Evolutionary conservation across 768 basidiomycete genomes (phyloP).

Genomic region (Inosperma sp.): DNA sequence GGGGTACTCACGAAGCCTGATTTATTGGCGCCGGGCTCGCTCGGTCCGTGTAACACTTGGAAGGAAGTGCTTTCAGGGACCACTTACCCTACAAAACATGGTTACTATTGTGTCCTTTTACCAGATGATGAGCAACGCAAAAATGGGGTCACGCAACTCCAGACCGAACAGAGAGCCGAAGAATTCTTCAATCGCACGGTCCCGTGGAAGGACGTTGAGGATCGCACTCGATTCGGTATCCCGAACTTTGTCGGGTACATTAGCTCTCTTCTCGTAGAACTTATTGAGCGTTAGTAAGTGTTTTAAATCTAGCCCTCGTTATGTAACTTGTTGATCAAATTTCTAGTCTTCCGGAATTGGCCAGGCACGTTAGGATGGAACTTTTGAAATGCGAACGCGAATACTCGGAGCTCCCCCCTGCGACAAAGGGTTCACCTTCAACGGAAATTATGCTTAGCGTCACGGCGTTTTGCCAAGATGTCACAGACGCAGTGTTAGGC

Average conservation of each 20-base stretch:
- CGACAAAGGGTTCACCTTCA: conserved; percentile 35
- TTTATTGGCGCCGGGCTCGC: conserved; percentile 40
- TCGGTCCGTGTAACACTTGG: conserved; percentile 41
- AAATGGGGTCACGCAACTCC: conserved; percentile 30
- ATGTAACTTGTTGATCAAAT: neutral
- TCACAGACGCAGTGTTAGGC: conserved; percentile 27
- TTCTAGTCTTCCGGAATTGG: conserved; percentile 45
- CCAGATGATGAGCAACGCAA: conserved; percentile 54
- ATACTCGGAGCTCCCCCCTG: conserved; percentile 38
- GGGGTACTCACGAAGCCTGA: conserved; percentile 75
- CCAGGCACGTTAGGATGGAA: conserved; percentile 32
- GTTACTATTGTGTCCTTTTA: conserved; percentile 67
- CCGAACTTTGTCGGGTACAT: conserved; percentile 47
- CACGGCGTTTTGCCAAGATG: conserved; percentile 39
- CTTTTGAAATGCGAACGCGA: conserved; percentile 32
- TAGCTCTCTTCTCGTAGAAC: conserved; percentile 45
- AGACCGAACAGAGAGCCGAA: conserved; percentile 34
- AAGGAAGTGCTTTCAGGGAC: conserved; percentile 46
- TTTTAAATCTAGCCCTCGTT: neutral
- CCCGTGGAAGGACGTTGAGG: conserved; percentile 49
- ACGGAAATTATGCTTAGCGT: conserved; percentile 44
- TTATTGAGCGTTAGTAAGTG: conserved; percentile 51
- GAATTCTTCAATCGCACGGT: conserved; percentile 43
- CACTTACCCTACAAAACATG: conserved; percentile 44
- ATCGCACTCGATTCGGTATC: conserved; percentile 51